These are phyloP conservation scores for Akanthomyces dipterigenus DNA, from an alignment of 2,329 filamentous ascomycete species.

Conservation along the genomic window DNA sequence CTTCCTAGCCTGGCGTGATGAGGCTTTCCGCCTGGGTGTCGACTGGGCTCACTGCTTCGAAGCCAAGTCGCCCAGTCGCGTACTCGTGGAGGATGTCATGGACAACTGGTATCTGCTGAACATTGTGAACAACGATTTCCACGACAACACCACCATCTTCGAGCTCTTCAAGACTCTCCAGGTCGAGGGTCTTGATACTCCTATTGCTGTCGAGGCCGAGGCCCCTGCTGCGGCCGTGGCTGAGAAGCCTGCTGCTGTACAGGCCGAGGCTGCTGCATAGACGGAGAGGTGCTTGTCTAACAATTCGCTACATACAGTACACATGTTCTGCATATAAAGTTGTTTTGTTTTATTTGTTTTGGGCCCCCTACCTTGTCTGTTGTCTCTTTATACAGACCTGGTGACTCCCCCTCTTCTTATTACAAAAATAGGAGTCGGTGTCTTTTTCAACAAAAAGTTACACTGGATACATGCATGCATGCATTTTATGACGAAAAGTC, in stretches of 20 bases:
- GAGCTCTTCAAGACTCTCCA: slow-evolving; percentile 73
- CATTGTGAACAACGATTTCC: slow-evolving; percentile 98
- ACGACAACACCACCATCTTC: slow-evolving; percentile 74
- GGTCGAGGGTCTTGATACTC: slow-evolving; percentile 55
- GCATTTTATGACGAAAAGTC: slow-evolving; percentile 13
- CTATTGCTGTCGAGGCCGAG: slow-evolving; percentile 19
- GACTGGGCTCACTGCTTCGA: slow-evolving; percentile 95
- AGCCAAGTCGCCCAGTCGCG: slow-evolving; percentile 65
- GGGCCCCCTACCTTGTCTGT: slow-evolving; percentile 13
- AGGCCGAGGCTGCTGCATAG: slow-evolving; percentile 7
- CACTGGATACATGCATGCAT: slow-evolving; percentile 22
- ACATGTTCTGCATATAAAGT: neutral
- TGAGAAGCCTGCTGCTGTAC: neutral
- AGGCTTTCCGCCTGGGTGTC: slow-evolving; percentile 84
- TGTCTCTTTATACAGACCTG: slow-evolving; percentile 15
- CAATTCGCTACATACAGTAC: neutral
- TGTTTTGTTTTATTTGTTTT: slow-evolving; percentile 17
- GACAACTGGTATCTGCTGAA: slow-evolving; percentile 91
- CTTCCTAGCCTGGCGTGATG: slow-evolving; percentile 97
- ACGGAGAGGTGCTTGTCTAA: neutral
- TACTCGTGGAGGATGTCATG: slow-evolving; percentile 76
- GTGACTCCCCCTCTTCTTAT: slow-evolving; percentile 18
- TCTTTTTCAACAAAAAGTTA: slow-evolving; percentile 38
- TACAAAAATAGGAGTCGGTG: slow-evolving; percentile 25
- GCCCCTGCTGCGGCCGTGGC: slow-evolving; percentile 10